Evolutionary conservation across 1,284 basidiomycete genomes (phyloP).

Genomic region (Sporisorium scitamineum): DNA sequence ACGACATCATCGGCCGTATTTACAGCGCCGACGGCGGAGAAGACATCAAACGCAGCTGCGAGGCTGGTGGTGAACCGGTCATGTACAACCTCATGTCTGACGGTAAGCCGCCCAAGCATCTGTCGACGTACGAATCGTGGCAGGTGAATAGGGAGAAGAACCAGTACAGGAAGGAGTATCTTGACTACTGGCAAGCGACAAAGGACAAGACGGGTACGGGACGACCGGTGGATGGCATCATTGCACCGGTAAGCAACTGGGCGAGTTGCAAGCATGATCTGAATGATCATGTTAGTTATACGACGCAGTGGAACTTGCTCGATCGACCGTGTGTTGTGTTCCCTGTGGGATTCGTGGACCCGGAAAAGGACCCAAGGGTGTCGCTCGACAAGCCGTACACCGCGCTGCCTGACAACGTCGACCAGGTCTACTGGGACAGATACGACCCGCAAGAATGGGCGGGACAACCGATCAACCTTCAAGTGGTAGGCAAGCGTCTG

Average conservation of each 20-base stretch:
- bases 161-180: constrained; percentile 73
- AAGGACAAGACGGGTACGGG: constrained; percentile 71
- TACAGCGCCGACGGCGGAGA: constrained; percentile 55
- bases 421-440: constrained; percentile 27
- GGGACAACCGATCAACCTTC: constrained; percentile 77
- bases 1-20: constrained; percentile 61
- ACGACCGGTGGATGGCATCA: constrained; percentile 75
- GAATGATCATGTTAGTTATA: constrained; percentile 67
- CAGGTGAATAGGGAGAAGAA: constrained; percentile 70
- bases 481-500: constrained; percentile 76
- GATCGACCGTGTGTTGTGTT: constrained; percentile 71
- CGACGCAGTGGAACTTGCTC: constrained; percentile 25
- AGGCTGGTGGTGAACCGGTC: constrained; percentile 56
- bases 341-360: constrained; percentile 70
- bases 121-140: constrained; percentile 74
- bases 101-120: constrained; percentile 18
- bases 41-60: constrained; percentile 44
- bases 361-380: constrained; percentile 75
- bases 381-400: constrained; percentile 20
- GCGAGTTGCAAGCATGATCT: constrained; percentile 74
- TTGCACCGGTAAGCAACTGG: constrained; percentile 74
- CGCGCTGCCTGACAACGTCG: constrained; percentile 14
- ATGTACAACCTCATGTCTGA: constrained; percentile 25
- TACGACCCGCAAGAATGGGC: constrained; percentile 71
- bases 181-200: constrained; percentile 74